Percentiles rank a stretch among this genome's conserved stretches.
Conservation (phyloP, 139 green algal species). For the Chlorella sorokiniana region DNA sequence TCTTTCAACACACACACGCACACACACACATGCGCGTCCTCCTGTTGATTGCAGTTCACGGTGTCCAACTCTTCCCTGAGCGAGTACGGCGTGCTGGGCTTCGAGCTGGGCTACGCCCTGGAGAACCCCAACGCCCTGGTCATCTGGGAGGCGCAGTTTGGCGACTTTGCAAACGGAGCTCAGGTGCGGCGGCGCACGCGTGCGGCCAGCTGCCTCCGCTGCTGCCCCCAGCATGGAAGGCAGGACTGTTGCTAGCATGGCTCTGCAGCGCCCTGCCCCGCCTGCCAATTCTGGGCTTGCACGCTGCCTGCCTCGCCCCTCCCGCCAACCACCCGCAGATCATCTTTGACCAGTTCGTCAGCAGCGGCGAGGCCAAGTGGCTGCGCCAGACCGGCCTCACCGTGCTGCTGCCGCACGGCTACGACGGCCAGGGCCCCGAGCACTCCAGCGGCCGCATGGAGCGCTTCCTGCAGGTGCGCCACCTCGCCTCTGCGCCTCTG, state of each 20-base stretch:
- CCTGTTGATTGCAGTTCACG: slow-evolving; percentile 62
- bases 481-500: neutral
- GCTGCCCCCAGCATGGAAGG: neutral
- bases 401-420: slow-evolving; percentile 95
- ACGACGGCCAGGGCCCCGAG: slow-evolving; percentile 97
- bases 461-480: slow-evolving; percentile 83
- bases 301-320: neutral
- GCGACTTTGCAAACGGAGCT: slow-evolving; percentile 97
- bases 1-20: too few species aligned
- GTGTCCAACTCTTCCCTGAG: slow-evolving; percentile 83
- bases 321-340: slow-evolving; percentile 64
- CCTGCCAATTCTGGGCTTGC: neutral
- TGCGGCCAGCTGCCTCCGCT: neutral
- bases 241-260: neutral
- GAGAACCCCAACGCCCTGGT: slow-evolving; percentile 97
- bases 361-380: slow-evolving; percentile 94
- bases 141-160: slow-evolving; percentile 97
- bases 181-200: slow-evolving; percentile 49
- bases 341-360: slow-evolving; percentile 97
- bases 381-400: slow-evolving; percentile 84
- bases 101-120: slow-evolving; percentile 97
- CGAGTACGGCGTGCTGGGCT: slow-evolving; percentile 97
- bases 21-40: neutral
- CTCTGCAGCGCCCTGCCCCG: neutral
- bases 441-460: slow-evolving; percentile 90